These are phyloP conservation scores for Yamadazyma laniorum DNA, from an alignment of 805 yeast genomes.

Conservation along the genomic window DNA sequence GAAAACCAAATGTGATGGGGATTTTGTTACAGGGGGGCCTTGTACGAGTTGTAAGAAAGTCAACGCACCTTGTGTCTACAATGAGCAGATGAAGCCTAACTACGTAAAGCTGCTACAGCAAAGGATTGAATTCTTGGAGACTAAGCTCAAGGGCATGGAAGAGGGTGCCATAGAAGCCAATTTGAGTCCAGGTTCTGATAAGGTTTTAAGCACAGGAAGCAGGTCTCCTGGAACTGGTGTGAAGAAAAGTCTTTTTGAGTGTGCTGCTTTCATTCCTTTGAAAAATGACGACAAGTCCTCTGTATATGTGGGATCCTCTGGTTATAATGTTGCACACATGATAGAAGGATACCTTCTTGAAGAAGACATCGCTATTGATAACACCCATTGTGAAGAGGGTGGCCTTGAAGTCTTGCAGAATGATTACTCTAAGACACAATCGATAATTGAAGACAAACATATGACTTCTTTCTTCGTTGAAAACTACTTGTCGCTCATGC, in stretches of 20 bases:
- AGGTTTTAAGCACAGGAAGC: not conserved
- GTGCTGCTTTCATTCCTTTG: slow-evolving; percentile 11
- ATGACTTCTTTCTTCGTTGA: slow-evolving; percentile 5
- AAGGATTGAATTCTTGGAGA: not conserved
- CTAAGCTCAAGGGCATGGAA: not conserved
- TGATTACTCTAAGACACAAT: no score
- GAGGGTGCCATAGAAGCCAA: not conserved
- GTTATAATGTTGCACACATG: slow-evolving; percentile 7
- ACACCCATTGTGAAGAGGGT: not conserved
- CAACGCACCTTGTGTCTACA: not conserved
- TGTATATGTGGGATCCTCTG: slow-evolving; percentile 8
- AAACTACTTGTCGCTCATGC: slow-evolving; percentile 5
- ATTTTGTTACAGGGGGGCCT: not conserved
- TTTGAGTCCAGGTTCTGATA: not conserved
- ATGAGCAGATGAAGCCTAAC: not conserved
- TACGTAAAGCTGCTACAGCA: slow-evolving; percentile 1
- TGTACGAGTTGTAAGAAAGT: slow-evolving; percentile 1
- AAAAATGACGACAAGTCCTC: slow-evolving; percentile 5
- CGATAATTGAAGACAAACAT: not conserved
- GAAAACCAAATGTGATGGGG: slow-evolving; percentile 3
- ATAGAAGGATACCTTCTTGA: slow-evolving; percentile 6
- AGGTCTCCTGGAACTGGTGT: not conserved
- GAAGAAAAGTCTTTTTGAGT: slow-evolving; percentile 5
- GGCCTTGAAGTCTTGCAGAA: not conserved
- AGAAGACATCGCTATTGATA: not conserved